Conservation (phyloP, 2,329 filamentous ascomycete species). For the Coleophoma cylindrospora region DNA sequence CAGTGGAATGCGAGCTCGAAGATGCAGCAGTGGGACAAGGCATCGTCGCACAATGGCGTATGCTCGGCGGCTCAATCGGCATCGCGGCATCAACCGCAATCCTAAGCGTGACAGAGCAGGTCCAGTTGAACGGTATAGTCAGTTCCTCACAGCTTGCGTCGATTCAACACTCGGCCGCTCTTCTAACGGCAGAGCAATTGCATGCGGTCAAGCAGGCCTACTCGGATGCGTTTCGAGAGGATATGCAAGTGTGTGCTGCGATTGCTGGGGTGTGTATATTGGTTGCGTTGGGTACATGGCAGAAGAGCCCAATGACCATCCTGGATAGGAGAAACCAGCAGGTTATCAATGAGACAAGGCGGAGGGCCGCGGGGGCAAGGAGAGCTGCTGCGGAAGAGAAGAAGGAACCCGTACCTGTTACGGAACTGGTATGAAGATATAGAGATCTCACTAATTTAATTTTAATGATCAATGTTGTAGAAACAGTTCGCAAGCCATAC, state of each 20-base stretch:
- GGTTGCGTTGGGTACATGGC: slow-evolving; percentile 3
- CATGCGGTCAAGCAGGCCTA: slow-evolving; percentile 5
- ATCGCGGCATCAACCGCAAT: slow-evolving; percentile 51
- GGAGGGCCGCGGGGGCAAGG: background rate
- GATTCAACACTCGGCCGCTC: background rate
- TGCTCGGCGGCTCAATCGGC: slow-evolving; percentile 53
- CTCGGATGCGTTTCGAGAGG: slow-evolving; percentile 5
- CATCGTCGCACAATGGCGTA: slow-evolving; percentile 51
- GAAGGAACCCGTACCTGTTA: too few relatives aligned
- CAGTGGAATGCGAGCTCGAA: slow-evolving; percentile 40
- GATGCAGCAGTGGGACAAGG: slow-evolving; percentile 48
- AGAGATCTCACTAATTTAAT: too few relatives aligned
- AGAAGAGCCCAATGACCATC: slow-evolving; percentile 1
- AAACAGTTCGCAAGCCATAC: too few relatives aligned
- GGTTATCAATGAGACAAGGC: background rate
- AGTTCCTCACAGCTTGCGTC: background rate
- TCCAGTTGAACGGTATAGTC: background rate
- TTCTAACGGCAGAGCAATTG: background rate
- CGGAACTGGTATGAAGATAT: too few relatives aligned
- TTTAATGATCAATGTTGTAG: too few relatives aligned
- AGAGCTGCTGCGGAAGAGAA: too few relatives aligned
- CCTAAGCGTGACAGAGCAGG: slow-evolving; percentile 33
- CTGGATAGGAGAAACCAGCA: slow-evolving; percentile 1
- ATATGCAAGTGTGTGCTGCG: slow-evolving; percentile 4
- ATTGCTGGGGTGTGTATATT: slow-evolving; percentile 6